Percentiles rank a stretch among this genome's conserved stretches.
These are phyloP conservation scores for Rhizomucor pusillus DNA, from an alignment of 371 early-diverging fungal species.

Conservation along the genomic window DNA sequence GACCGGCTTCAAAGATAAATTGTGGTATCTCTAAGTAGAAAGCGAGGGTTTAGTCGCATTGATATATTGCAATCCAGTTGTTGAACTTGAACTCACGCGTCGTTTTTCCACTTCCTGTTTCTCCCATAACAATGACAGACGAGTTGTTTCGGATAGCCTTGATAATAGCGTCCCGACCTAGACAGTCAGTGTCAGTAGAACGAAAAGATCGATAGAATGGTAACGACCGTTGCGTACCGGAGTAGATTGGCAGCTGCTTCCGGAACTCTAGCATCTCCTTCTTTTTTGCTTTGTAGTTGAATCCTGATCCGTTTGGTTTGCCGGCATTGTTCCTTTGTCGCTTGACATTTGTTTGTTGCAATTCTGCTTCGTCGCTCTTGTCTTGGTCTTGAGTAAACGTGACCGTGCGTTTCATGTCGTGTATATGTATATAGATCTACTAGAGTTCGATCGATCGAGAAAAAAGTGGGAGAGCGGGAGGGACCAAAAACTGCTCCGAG, in stretches of 20 bases:
- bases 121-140: conserved; percentile 63
- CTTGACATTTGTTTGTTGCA: too few species aligned
- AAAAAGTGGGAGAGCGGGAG: too few species aligned
- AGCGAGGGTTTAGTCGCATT: not conserved
- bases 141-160: conserved; percentile 51
- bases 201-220: not conserved
- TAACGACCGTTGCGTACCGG: conserved; percentile 21
- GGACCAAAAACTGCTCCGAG: too few species aligned
- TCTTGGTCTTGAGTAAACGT: too few species aligned
- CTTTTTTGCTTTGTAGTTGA: conserved; percentile 18
- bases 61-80: too few species aligned
- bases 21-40: conserved; percentile 79
- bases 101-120: conserved; percentile 66
- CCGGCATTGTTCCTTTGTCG: too few species aligned
- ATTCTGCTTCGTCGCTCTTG: too few species aligned
- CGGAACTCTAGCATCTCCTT: conserved; percentile 42
- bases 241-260: conserved; percentile 44
- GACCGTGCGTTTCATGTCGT: too few species aligned
- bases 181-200: not conserved
- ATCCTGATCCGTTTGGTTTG: too few species aligned
- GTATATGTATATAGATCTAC: too few species aligned
- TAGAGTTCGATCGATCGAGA: too few species aligned
- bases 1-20: conserved; percentile 76
- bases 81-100: conserved; percentile 64
- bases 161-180: conserved; percentile 63